Evolutionary conservation across 1,139 yeast genomes (phyloP), one percentile per base, ranked within the genome.

Genomic region (Diutina pseudorugosa): DNA sequence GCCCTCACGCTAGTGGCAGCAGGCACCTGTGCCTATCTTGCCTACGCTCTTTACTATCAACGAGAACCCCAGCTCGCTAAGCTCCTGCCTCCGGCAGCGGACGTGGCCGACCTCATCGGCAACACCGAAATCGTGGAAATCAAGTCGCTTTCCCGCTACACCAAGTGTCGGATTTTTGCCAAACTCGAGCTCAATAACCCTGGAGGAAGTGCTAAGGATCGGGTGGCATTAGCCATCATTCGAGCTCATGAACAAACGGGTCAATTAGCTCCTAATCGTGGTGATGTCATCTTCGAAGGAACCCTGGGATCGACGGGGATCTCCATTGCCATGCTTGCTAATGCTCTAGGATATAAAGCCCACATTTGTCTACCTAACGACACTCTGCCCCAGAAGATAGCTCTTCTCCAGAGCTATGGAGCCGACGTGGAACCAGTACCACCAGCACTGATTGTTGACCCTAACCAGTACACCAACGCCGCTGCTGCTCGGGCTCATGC

Each of bases 221-320:
- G 98, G 53, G 95, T 93, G 44, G 98, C 98, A 1, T 73, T 88
- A 51, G 86, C 95, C 1, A 85, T 93, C 59, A 84, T 91, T 36
- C 69, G 79, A 53, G 79, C 78, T 19, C 86, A 87, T 53, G 96
- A 88, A 65, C 53, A 58, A 12, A 57, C 62, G 47, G 94, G 93
- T 0, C 64, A 71, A 14, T 65, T 91, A 47, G 65, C 69, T 8
- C 91, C 90, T 0, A 64, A 80, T 53, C 59, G 67, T 45, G 72
- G 72, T 5, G 90, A 87, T 62, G 76, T 83, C 19, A 80, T 88
- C 4, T 90, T 84, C 64, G 98, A 93, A 69, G 98, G 98, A 3
- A 93, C 98, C 0, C 83, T 94, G 11, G 98, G 98, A 0, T 88
- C 96, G 0, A 93, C 98, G 0, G 98, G 98, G 8, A 93, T 93